Evolutionary conservation across 805 yeast species (phyloP).

Genomic region (Kodamaea restingae): DNA sequence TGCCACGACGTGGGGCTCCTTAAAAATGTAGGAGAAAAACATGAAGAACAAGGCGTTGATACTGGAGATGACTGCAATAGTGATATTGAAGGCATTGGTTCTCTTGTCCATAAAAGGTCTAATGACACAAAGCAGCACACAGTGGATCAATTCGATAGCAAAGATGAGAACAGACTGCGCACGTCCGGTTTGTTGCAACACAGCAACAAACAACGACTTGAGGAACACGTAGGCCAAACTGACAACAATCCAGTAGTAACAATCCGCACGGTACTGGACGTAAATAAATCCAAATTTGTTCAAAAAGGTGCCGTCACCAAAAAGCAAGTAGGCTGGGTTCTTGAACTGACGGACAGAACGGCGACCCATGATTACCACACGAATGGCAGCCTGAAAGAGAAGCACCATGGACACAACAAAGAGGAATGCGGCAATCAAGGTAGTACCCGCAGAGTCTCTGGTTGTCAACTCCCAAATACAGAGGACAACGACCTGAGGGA

Average conservation of each 20-base stretch:
- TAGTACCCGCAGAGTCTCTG: constrained; percentile 77
- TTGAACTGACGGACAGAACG: constrained; percentile 68
- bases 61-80: constrained; percentile 73
- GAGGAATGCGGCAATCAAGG: constrained; percentile 74
- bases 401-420: constrained; percentile 55
- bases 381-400: constrained; percentile 65
- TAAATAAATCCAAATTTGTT: constrained; percentile 91
- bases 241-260: constrained; percentile 76
- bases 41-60: constrained; percentile 82
- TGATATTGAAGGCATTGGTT: constrained; percentile 89
- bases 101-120: constrained; percentile 94
- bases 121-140: constrained; percentile 58
- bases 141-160: constrained; percentile 68
- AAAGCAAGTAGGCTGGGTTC: constrained; percentile 89
- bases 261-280: constrained; percentile 84
- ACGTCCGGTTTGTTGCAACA: constrained; percentile 76
- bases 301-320: constrained; percentile 74
- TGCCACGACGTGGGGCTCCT: constrained; percentile 82
- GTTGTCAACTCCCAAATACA: constrained; percentile 87
- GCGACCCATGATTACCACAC: constrained; percentile 72
- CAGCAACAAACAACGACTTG: constrained; percentile 81
- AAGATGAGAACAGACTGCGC: constrained; percentile 77
- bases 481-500: constrained; percentile 79
- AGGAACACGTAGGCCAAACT: constrained; percentile 61
- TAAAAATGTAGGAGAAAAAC: constrained; percentile 82